Evolutionary conservation across 2,329 filamentous ascomycete genomes (phyloP).

Genomic region (Colletotrichum plurivorum): DNA sequence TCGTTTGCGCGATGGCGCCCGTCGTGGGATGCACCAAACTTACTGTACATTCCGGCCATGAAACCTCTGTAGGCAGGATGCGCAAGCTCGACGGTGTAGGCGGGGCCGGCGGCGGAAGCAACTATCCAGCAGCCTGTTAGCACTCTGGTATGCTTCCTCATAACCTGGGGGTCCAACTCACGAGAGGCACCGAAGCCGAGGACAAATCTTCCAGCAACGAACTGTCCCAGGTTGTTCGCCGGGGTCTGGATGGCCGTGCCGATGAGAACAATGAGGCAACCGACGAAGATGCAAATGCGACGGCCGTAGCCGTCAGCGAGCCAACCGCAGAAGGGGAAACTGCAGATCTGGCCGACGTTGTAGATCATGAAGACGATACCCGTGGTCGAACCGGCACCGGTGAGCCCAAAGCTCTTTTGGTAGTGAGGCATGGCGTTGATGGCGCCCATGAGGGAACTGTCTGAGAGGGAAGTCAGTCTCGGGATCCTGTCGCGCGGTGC

Average conservation of each 20-base stretch:
- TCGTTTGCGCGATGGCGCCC: background rate
- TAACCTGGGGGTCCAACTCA: background rate
- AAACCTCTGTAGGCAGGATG: conserved; percentile 73
- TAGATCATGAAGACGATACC: conserved; percentile 62
- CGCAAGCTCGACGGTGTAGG: conserved; percentile 74
- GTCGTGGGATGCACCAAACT: conserved; percentile 47
- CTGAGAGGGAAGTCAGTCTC: conserved; percentile 43
- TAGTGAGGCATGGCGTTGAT: conserved; percentile 64
- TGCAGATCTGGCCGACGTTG: conserved; percentile 62
- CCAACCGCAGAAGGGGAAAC: conserved; percentile 63
- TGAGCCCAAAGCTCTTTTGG: conserved; percentile 59
- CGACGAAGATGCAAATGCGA: conserved; percentile 65
- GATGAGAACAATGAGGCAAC: conserved; percentile 61
- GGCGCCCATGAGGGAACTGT: conserved; percentile 55
- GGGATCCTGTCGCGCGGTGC: background rate
- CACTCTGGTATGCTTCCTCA: background rate
- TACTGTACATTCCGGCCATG: conserved; percentile 65
- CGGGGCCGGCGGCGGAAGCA: conserved; percentile 70
- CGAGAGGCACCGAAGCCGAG: conserved; percentile 69
- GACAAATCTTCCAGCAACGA: conserved; percentile 51
- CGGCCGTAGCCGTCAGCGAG: conserved; percentile 65
- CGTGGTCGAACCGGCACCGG: conserved; percentile 59
- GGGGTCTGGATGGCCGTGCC: conserved; percentile 61
- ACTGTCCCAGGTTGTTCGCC: conserved; percentile 61
- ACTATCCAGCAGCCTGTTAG: conserved; percentile 47